A percentile compares a stretch with the other conserved stretches of the same genome.
Conservation (phyloP, 495 filamentous ascomycete species). For the Halenospora varia region DNA sequence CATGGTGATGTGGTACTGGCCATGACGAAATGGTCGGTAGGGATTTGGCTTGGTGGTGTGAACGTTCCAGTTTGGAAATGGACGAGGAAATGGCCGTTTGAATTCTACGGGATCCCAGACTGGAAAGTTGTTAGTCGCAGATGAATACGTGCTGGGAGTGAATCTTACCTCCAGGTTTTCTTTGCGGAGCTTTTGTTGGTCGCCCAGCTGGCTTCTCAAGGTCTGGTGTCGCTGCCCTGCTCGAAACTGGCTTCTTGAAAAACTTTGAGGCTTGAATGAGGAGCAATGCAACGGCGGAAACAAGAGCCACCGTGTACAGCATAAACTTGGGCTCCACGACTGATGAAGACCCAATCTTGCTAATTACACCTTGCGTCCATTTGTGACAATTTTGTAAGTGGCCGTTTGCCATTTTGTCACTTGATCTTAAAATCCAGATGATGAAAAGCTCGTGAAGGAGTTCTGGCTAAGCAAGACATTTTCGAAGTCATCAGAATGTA, state of each 20-base stretch:
- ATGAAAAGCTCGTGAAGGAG: neutral
- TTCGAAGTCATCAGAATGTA: conserved; percentile 3
- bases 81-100: conserved; percentile 58
- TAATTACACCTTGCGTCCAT: conserved; percentile 6
- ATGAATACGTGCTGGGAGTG: neutral
- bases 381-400: conserved; percentile 12
- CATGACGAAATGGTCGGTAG: conserved; percentile 82
- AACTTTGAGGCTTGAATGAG: conserved; percentile 9
- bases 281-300: conserved; percentile 9
- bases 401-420: conserved; percentile 2
- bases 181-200: conserved; percentile 18
- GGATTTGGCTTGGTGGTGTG: conserved; percentile 68
- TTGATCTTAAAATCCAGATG: neutral
- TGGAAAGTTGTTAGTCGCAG: conserved; percentile 28
- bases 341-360: conserved; percentile 1
- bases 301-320: conserved; percentile 4
- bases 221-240: conserved; percentile 17
- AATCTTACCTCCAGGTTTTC: conserved; percentile 24
- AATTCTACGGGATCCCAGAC: conserved; percentile 72
- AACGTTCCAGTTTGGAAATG: conserved; percentile 72
- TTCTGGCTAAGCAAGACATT: neutral
- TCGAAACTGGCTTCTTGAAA: conserved; percentile 9
- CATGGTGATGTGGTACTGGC: conserved; percentile 76
- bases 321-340: conserved; percentile 9
- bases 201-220: conserved; percentile 19